These are phyloP conservation scores for Musa schizocarpa DNA, from an alignment of 176 grass and related monocot species.

Conservation along the genomic window DNA sequence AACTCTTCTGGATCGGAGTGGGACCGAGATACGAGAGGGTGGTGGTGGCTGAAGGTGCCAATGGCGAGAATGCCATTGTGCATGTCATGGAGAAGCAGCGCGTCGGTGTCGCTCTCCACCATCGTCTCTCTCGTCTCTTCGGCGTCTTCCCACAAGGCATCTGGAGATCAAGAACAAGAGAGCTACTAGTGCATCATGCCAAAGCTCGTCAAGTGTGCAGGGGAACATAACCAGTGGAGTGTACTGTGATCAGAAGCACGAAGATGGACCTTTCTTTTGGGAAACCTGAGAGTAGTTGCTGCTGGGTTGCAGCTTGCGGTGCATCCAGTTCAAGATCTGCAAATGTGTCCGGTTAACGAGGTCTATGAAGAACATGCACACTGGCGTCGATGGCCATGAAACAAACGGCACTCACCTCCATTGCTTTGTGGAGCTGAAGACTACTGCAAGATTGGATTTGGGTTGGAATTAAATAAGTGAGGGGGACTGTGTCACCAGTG, in stretches of 20 bases:
- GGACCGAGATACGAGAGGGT: conserved; percentile 32
- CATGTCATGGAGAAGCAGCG: conserved; percentile 63
- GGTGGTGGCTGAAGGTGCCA: conserved; percentile 56
- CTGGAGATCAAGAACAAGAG: not conserved
- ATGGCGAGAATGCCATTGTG: conserved; percentile 68
- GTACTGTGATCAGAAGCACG: no score
- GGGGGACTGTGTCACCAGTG: no score
- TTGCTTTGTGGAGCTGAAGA: no score
- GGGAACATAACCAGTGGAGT: no score
- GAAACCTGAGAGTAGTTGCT: conserved; percentile 43
- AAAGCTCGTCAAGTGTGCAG: no score
- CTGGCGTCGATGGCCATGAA: no score
- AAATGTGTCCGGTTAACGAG: not conserved
- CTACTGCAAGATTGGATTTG: no score
- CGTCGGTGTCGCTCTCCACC: conserved; percentile 61
- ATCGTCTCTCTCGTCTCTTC: conserved; percentile 27
- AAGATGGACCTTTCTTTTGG: conserved; percentile 35
- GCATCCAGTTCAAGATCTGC: conserved; percentile 67
- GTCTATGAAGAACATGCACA: no score
- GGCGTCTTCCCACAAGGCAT: conserved; percentile 31
- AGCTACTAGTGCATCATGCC: not conserved
- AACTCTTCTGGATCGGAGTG: conserved; percentile 28
- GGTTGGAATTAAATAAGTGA: no score
- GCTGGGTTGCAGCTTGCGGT: conserved; percentile 55
- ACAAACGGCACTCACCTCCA: no score